A percentile compares a stretch with the other conserved stretches of the same genome.
Conservation (phyloP, 305 asterid genomes). For the Solanum chacoense region DNA sequence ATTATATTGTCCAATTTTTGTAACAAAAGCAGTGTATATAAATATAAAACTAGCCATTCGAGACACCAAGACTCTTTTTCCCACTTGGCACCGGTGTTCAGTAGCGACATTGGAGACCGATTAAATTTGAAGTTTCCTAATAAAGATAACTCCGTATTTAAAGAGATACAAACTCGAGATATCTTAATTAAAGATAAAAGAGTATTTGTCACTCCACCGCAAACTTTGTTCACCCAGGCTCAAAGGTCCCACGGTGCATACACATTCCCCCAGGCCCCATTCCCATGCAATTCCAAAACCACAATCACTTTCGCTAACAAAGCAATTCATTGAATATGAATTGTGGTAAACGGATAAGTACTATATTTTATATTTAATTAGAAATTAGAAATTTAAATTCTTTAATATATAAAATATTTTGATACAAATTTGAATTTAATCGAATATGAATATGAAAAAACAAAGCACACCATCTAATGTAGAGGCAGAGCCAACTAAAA, state of each 20-base stretch:
- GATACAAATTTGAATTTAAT: not conserved
- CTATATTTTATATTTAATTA: not conserved
- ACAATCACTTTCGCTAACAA: not conserved
- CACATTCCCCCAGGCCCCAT: no score
- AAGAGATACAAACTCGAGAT: accelerated
- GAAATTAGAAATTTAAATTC: no score
- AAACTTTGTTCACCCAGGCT: not conserved
- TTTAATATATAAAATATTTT: no score
- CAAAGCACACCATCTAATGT: not conserved
- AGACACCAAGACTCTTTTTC: no score
- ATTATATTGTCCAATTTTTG: not conserved
- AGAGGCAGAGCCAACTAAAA: not conserved
- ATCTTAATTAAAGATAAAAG: no score
- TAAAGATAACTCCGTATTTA: accelerated
- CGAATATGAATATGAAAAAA: not conserved
- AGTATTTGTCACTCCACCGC: not conserved
- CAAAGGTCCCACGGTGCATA: not conserved
- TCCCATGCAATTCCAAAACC: not conserved
- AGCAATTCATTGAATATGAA: not conserved
- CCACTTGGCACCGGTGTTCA: no score
- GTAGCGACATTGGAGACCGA: no score
- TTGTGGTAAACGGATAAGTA: not conserved
- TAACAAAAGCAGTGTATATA: no score
- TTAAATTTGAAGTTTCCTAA: no score
- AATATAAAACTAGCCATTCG: no score